phyloP scores from a whole-genome alignment of 2,329 filamentous ascomycete species.

The Aspergillus candidus region DNA sequence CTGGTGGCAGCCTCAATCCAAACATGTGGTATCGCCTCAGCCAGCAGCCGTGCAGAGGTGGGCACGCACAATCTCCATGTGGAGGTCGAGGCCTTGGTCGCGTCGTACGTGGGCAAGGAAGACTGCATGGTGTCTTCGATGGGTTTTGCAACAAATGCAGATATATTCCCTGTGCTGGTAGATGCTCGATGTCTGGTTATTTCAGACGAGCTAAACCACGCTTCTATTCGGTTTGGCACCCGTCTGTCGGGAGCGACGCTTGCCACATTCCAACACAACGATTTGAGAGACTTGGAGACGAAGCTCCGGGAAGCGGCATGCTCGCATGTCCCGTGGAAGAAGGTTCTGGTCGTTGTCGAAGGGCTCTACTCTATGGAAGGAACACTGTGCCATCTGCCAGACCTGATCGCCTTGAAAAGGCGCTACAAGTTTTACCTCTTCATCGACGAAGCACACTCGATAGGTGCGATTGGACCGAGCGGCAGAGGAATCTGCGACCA shows the following conservation, averaged over 20 bases:
- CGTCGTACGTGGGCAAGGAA: conserved; percentile 84
- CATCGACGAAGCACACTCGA: conserved; percentile 89
- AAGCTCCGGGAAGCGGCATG: conserved; percentile 80
- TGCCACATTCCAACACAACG: conserved; percentile 89
- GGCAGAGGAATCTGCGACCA: conserved; percentile 94
- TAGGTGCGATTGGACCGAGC: conserved; percentile 81
- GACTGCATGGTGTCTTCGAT: conserved; percentile 93
- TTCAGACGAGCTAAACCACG: conserved; percentile 92
- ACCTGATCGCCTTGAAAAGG: conserved; percentile 73
- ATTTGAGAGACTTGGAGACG: conserved; percentile 77
- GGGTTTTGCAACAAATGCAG: conserved; percentile 95
- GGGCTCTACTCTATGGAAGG: conserved; percentile 98
- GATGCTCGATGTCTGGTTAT: conserved; percentile 87
- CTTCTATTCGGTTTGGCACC: conserved; percentile 87
- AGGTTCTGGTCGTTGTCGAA: conserved; percentile 90
- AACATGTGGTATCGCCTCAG: conserved; percentile 73
- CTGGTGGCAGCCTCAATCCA: conserved; percentile 75
- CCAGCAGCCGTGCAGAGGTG: conserved; percentile 69
- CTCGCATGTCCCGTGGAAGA: conserved; percentile 95
- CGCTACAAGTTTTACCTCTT: conserved; percentile 95
- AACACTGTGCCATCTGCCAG: conserved; percentile 89
- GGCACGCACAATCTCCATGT: conserved; percentile 77
- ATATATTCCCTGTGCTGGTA: conserved; percentile 81
- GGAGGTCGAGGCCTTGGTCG: conserved; percentile 82
- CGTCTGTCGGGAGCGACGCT: conserved; percentile 88